A percentile compares a stretch with the other conserved stretches of the same genome.
Conservation (phyloP, 345 rosid genomes). For the Streptanthus diversifolius region DNA sequence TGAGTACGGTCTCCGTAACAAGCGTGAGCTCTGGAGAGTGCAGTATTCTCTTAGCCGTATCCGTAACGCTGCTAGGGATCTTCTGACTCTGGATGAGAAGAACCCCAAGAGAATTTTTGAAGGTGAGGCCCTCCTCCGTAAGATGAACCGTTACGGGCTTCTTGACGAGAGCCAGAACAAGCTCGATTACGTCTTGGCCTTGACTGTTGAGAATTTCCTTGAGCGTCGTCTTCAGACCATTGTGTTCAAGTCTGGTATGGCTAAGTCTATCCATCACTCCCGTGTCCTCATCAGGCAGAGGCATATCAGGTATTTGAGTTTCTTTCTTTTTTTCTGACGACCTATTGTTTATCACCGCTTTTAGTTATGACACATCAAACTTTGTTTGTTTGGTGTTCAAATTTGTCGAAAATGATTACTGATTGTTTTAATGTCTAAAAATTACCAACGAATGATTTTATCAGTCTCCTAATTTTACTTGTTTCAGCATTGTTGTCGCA, state of each 20-base stretch:
- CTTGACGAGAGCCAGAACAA: constrained; percentile 74
- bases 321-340: background rate
- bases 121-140: constrained; percentile 58
- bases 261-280: constrained; percentile 66
- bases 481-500: background rate
- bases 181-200: constrained; percentile 67
- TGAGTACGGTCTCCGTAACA: constrained; percentile 59
- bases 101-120: constrained; percentile 53
- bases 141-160: constrained; percentile 61
- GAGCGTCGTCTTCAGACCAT: constrained; percentile 67
- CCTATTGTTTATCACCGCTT: background rate
- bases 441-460: too few species aligned
- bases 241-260: constrained; percentile 69
- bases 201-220: constrained; percentile 69
- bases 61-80: constrained; percentile 61
- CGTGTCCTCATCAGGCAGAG: constrained; percentile 66
- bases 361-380: background rate
- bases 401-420: too few species aligned
- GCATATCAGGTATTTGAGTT: constrained; percentile 45
- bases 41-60: constrained; percentile 57
- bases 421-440: too few species aligned
- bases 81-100: constrained; percentile 62
- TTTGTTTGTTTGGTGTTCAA: background rate
- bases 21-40: constrained; percentile 73
- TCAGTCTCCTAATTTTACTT: background rate